Evolutionary conservation across 2,329 filamentous ascomycete genomes (phyloP).

Genomic region (Zelopaecilomyces penicillatus): DNA sequence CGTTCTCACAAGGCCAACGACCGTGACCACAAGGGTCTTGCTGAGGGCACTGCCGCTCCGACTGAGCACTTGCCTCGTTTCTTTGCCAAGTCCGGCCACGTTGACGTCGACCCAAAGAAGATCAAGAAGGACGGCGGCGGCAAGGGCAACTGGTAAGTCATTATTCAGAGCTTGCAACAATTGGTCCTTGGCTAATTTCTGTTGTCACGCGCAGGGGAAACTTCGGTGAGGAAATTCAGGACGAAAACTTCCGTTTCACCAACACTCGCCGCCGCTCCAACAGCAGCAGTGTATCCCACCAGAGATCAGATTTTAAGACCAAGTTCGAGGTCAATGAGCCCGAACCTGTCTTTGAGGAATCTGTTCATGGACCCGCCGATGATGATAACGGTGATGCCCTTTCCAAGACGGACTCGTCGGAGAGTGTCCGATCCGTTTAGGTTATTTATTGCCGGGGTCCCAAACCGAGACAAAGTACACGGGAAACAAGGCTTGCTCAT

Average conservation of each 20-base stretch:
- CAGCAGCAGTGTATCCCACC: slow-evolving; percentile 64
- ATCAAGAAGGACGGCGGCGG: slow-evolving; percentile 94
- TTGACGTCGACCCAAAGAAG: slow-evolving; percentile 79
- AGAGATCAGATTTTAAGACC: slow-evolving; percentile 77
- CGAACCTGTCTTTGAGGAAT: slow-evolving; percentile 89
- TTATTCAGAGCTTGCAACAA: neutral
- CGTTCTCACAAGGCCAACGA: slow-evolving; percentile 95
- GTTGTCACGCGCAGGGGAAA: slow-evolving; percentile 55
- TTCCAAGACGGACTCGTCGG: slow-evolving; percentile 50
- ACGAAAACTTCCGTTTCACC: slow-evolving; percentile 73
- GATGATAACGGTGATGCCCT: slow-evolving; percentile 49
- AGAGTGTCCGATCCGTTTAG: slow-evolving; percentile 48
- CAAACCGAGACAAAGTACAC: too few relatives aligned
- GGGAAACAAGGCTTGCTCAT: too few relatives aligned
- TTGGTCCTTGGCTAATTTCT: neutral
- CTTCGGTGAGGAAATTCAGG: slow-evolving; percentile 73
- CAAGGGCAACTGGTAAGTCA: slow-evolving; percentile 82
- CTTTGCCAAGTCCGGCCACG: slow-evolving; percentile 81
- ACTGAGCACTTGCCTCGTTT: slow-evolving; percentile 78
- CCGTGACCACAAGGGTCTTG: slow-evolving; percentile 75
- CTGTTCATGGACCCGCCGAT: slow-evolving; percentile 58
- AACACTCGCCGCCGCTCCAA: slow-evolving; percentile 90
- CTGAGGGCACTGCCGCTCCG: slow-evolving; percentile 61
- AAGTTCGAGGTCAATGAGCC: slow-evolving; percentile 90
- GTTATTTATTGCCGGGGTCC: neutral